Evolutionary conservation across 495 filamentous ascomycete species (phyloP).

Genomic region (Penicillium robsamsonii): DNA sequence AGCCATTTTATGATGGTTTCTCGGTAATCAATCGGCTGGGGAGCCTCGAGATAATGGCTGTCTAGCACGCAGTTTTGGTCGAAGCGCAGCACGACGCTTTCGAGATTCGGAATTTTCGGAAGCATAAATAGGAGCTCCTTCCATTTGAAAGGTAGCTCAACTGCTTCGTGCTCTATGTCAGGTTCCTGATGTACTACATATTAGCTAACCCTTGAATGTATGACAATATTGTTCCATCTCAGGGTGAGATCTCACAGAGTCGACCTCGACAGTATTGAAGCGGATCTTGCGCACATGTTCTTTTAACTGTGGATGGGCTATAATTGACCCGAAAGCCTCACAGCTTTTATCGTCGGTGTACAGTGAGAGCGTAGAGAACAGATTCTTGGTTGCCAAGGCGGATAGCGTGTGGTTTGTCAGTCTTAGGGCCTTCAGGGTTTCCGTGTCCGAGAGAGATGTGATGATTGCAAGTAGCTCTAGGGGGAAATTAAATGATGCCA

Average conservation of each 20-base stretch:
- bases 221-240: too few species aligned
- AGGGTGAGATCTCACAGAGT: neutral
- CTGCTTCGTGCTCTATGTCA: neutral
- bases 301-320: conserved; percentile 1
- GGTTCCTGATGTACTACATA: neutral
- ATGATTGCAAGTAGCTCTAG: conserved; percentile 6
- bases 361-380: neutral
- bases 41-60: neutral
- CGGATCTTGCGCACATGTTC: neutral
- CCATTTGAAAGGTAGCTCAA: neutral
- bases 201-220: neutral
- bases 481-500: neutral
- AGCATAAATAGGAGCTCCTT: neutral
- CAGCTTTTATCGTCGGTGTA: conserved; percentile 5
- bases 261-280: conserved; percentile 3
- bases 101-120: conserved; percentile 15
- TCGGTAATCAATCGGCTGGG: conserved; percentile 16
- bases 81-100: conserved; percentile 22
- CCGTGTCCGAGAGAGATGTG: neutral
- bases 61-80: conserved; percentile 13
- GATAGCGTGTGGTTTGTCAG: conserved; percentile 3
- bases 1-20: conserved; percentile 12
- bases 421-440: conserved; percentile 2
- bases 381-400: neutral
- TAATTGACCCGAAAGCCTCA: conserved; percentile 6